These are phyloP conservation scores for Teratosphaeria epicoccoides DNA, from an alignment of 2,329 filamentous ascomycete species.

Conservation along the genomic window DNA sequence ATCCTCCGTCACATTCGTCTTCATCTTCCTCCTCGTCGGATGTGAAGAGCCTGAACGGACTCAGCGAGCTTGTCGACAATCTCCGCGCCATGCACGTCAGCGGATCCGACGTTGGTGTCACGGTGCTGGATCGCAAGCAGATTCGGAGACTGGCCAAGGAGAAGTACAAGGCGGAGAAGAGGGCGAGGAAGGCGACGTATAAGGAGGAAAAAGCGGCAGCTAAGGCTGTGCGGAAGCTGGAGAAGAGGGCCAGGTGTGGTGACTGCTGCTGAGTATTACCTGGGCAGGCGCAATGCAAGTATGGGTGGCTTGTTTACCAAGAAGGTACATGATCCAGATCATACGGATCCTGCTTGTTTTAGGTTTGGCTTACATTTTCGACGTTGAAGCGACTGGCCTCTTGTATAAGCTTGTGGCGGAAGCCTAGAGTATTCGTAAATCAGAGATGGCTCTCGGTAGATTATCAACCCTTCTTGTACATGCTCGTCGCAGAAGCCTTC, in stretches of 20 bases:
- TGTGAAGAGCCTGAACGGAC: background rate
- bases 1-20: background rate
- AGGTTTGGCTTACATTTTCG: slow-evolving; percentile 8
- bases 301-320: no score
- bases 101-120: background rate
- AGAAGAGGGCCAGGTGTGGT: background rate
- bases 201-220: background rate
- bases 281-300: background rate
- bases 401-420: slow-evolving; percentile 11
- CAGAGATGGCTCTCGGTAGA: slow-evolving; percentile 2
- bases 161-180: background rate
- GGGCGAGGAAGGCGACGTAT: background rate
- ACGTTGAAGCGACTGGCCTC: slow-evolving; percentile 4
- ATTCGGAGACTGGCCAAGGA: background rate
- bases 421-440: slow-evolving; percentile 7
- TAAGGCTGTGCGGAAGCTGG: background rate
- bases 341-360: background rate
- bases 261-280: background rate
- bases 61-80: background rate
- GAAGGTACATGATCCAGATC: no score
- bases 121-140: background rate
- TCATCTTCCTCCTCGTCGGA: background rate
- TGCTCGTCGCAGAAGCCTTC: slow-evolving; percentile 34
- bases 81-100: background rate
- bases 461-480: slow-evolving; percentile 31